Percentiles rank a stretch among this genome's conserved stretches.
These are phyloP conservation scores for Pinus albicaulis DNA, from an alignment of 75 land plant genomes.

Conservation along the genomic window DNA sequence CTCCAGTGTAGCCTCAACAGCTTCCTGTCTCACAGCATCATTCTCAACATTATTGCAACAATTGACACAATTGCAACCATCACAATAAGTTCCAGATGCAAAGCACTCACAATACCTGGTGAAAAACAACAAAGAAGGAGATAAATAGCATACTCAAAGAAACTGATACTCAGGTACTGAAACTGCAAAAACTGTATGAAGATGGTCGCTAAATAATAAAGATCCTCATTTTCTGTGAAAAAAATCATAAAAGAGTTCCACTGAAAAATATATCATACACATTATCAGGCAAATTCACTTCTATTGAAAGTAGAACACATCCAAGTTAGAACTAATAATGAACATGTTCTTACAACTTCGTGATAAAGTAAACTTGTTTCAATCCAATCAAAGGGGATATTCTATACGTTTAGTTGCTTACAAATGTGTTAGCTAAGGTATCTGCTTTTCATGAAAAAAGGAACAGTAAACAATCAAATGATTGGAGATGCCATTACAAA, in stretches of 20 bases:
- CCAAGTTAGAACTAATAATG: neutral
- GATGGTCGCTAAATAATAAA: neutral
- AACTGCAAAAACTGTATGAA: constrained; percentile 7
- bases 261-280: neutral
- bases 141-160: neutral
- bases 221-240: neutral
- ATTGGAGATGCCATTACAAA: neutral
- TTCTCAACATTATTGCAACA: constrained; percentile 94
- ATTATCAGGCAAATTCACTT: neutral
- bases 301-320: neutral
- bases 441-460: neutral
- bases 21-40: constrained; percentile 84
- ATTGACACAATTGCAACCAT: constrained; percentile 95
- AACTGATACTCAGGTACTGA: neutral
- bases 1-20: constrained; percentile 91
- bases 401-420: neutral
- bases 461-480: neutral
- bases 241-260: neutral
- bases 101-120: constrained; percentile 98
- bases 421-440: neutral
- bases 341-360: neutral
- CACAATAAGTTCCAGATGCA: constrained; percentile 96
- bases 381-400: neutral
- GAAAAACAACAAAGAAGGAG: constrained; percentile 2
- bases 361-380: neutral